Evolutionary conservation across 768 basidiomycete genomes (phyloP).

Genomic region (Tephrocybe sp.): DNA sequence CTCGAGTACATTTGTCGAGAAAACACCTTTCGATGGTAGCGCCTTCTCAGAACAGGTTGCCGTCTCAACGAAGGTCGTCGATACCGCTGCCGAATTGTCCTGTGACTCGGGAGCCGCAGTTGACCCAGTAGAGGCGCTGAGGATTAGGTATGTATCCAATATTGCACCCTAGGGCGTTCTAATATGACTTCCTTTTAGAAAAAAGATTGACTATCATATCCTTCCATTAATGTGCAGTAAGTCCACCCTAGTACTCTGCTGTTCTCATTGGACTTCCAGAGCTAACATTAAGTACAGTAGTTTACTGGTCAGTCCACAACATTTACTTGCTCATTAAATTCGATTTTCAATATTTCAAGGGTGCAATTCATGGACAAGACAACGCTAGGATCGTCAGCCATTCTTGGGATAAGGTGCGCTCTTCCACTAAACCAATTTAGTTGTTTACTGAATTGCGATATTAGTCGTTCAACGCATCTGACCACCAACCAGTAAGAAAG

Average conservation of each 20-base stretch:
- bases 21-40: too few species aligned
- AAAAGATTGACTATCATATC: constrained; percentile 67
- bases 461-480: constrained; percentile 52
- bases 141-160: constrained; percentile 44
- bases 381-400: constrained; percentile 63
- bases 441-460: not conserved
- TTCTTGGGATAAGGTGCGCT: constrained; percentile 62
- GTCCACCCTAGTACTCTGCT: constrained; percentile 15
- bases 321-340: too few species aligned
- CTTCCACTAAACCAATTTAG: too few species aligned
- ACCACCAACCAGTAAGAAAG: constrained; percentile 58
- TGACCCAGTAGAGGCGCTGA: constrained; percentile 48
- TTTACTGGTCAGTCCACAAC: constrained; percentile 46
- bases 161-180: not conserved
- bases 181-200: constrained; percentile 22
- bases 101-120: constrained; percentile 39
- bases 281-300: constrained; percentile 28
- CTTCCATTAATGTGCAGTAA: constrained; percentile 70
- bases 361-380: constrained; percentile 80
- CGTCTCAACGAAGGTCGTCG: constrained; percentile 49
- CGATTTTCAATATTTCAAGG: constrained; percentile 29
- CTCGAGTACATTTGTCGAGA: too few species aligned
- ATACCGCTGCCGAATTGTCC: constrained; percentile 59
- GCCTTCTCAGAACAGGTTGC: constrained; percentile 23
- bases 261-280: not conserved